phyloP scores from a whole-genome alignment of 2,329 filamentous ascomycete genomes.

The Fusarium sp. region DNA sequence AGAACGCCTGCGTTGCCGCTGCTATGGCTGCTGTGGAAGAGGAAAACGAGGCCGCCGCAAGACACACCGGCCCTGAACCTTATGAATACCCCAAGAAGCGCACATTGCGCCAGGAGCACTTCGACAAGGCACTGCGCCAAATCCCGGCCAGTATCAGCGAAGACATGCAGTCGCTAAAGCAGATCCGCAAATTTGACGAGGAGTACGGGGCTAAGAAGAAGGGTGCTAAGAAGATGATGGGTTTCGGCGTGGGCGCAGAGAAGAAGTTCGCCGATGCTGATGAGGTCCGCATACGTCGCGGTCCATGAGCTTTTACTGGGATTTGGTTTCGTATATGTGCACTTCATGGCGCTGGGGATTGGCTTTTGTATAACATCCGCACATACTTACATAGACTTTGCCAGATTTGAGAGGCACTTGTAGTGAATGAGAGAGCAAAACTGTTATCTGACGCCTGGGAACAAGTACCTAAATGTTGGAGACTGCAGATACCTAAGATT shows the following conservation, averaged over 20 bases:
- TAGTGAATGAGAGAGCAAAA: slow-evolving; percentile 3
- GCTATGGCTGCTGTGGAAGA: slow-evolving; percentile 84
- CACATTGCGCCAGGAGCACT: slow-evolving; percentile 74
- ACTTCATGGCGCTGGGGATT: slow-evolving; percentile 14
- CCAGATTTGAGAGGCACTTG: slow-evolving; percentile 7
- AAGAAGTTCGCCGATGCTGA: slow-evolving; percentile 54
- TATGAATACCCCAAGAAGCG: slow-evolving; percentile 72
- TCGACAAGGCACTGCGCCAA: slow-evolving; percentile 86
- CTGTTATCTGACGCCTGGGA: neutral
- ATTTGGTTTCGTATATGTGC: slow-evolving; percentile 5
- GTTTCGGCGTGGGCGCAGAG: slow-evolving; percentile 65
- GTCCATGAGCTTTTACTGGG: slow-evolving; percentile 20
- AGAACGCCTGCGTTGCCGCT: slow-evolving; percentile 83
- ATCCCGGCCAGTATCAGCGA: slow-evolving; percentile 94
- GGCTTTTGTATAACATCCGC: slow-evolving; percentile 20
- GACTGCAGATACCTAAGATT: neutral
- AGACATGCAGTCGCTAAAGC: slow-evolving; percentile 87
- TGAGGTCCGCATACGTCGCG: slow-evolving; percentile 59
- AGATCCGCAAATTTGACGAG: slow-evolving; percentile 95
- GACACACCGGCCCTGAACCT: slow-evolving; percentile 55
- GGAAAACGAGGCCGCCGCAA: slow-evolving; percentile 64
- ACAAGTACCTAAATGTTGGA: neutral
- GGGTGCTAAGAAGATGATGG: slow-evolving; percentile 70
- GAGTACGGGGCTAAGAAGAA: slow-evolving; percentile 87
- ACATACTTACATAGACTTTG: slow-evolving; percentile 38